These are phyloP conservation scores for Penicillium sp. DNA, from an alignment of 2,329 filamentous ascomycete genomes.

Conservation along the genomic window DNA sequence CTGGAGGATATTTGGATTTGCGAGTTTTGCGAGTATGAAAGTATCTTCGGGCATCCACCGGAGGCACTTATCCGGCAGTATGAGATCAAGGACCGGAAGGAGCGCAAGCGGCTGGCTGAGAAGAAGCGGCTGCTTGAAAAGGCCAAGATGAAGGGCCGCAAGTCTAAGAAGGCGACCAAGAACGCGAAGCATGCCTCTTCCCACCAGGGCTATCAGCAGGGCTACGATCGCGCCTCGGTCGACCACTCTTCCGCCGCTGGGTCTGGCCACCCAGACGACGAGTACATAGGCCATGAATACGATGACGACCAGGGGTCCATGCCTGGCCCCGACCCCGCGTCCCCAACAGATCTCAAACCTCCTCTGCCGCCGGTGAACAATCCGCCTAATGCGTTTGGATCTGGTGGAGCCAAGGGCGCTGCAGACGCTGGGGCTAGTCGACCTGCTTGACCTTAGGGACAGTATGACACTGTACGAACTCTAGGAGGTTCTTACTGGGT, in stretches of 20 bases:
- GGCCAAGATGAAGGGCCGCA: constrained; percentile 88
- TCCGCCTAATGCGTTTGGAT: constrained; percentile 33
- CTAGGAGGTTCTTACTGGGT: neutral
- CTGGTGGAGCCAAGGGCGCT: constrained; percentile 23
- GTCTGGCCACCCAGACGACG: constrained; percentile 51
- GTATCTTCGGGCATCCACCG: constrained; percentile 87
- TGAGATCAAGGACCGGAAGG: constrained; percentile 88
- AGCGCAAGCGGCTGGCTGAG: constrained; percentile 82
- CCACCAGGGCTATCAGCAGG: constrained; percentile 40
- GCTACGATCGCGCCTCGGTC: constrained; percentile 43
- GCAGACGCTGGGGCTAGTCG: constrained; percentile 33
- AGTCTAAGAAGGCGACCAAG: constrained; percentile 81
- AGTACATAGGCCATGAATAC: constrained; percentile 52
- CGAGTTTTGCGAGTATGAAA: constrained; percentile 97
- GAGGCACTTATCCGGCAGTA: constrained; percentile 85
- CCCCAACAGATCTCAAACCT: constrained; percentile 67
- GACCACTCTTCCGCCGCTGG: constrained; percentile 43
- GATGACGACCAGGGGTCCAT: constrained; percentile 50
- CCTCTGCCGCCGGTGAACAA: constrained; percentile 63
- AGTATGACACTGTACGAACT: neutral
- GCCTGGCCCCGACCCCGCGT: constrained; percentile 36
- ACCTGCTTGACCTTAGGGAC: constrained; percentile 31
- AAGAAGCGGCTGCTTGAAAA: constrained; percentile 84
- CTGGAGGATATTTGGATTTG: constrained; percentile 88
- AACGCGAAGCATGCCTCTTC: constrained; percentile 52